These are phyloP conservation scores for Salvia hispanica DNA, from an alignment of 257 asterid species.

Conservation along the genomic window DNA sequence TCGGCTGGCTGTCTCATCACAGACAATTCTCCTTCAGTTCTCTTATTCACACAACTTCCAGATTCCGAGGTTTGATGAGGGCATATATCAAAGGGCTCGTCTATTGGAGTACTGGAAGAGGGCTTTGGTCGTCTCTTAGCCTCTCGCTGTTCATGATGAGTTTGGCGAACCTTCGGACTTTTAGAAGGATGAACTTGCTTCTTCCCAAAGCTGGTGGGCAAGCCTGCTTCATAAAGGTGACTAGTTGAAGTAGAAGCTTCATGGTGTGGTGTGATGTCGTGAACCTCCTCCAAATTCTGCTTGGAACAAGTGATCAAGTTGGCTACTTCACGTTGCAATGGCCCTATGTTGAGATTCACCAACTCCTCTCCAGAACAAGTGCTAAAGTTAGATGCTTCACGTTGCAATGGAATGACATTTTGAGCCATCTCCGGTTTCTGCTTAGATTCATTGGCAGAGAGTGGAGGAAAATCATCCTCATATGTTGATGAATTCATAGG, in stretches of 20 bases:
- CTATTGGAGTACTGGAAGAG: background rate
- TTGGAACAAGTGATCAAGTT: background rate
- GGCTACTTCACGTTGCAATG: background rate
- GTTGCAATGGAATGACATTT: background rate
- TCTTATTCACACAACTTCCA: background rate
- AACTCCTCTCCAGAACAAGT: slow-evolving; percentile 13
- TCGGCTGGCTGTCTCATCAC: slow-evolving; percentile 17
- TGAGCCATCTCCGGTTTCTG: slow-evolving; percentile 11
- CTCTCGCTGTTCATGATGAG: slow-evolving; percentile 24
- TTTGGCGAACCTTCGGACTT: slow-evolving; percentile 1
- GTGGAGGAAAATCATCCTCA: slow-evolving; percentile 36
- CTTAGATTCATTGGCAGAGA: slow-evolving; percentile 31
- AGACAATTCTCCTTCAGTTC: background rate
- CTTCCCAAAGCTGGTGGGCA: slow-evolving; percentile 17
- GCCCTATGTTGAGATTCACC: background rate
- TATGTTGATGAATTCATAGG: slow-evolving; percentile 3
- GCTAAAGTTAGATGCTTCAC: slow-evolving; percentile 24
- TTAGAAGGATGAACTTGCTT: slow-evolving; percentile 12
- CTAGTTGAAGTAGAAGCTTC: slow-evolving; percentile 12
- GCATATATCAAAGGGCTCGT: slow-evolving; percentile 60
- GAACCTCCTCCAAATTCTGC: slow-evolving; percentile 21
- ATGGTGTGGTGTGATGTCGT: background rate
- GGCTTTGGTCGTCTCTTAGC: slow-evolving; percentile 4
- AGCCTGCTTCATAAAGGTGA: slow-evolving; percentile 1
- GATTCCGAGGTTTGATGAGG: slow-evolving; percentile 19